A percentile compares a stretch with the other conserved stretches of the same genome.
Evolutionary conservation across 768 basidiomycete species (phyloP).

Genomic region (Hemileccinum impolitum): DNA sequence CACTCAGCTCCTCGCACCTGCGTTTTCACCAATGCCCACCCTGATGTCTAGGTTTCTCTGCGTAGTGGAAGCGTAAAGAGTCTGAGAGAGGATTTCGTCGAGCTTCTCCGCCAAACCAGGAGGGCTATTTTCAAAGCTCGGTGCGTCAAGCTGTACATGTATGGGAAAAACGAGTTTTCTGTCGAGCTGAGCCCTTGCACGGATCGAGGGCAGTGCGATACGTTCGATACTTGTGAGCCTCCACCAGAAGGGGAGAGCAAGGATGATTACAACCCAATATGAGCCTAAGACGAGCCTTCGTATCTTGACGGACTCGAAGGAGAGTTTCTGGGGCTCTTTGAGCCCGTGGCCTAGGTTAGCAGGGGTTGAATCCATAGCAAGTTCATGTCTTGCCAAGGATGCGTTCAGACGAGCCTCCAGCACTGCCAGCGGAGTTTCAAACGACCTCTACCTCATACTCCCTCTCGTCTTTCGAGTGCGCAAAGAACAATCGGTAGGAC

Average conservation of each 20-base stretch:
- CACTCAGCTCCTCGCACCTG: constrained; percentile 33
- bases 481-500: constrained; percentile 11
- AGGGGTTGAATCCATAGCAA: constrained; percentile 21
- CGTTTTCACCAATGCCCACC: constrained; percentile 23
- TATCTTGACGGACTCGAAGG: constrained; percentile 47
- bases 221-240: constrained; percentile 86
- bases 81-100: constrained; percentile 17
- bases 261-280: constrained; percentile 75
- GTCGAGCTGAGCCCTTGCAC: constrained; percentile 51
- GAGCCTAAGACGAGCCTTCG: constrained; percentile 63
- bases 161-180: constrained; percentile 44
- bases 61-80: constrained; percentile 20
- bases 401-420: constrained; percentile 10
- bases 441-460: constrained; percentile 23
- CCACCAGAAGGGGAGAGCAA: constrained; percentile 93
- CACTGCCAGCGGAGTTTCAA: constrained; percentile 33
- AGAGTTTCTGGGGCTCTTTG: constrained; percentile 47
- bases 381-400: constrained; percentile 7
- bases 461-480: constrained; percentile 13
- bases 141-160: constrained; percentile 37
- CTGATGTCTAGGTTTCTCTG: constrained; percentile 45
- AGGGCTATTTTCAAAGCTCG: constrained; percentile 13
- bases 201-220: constrained; percentile 60
- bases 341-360: constrained; percentile 20
- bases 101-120: constrained; percentile 28